Evolutionary conservation across 202 grass and related monocot species (phyloP).

Genomic region (Musa balbisiana): DNA sequence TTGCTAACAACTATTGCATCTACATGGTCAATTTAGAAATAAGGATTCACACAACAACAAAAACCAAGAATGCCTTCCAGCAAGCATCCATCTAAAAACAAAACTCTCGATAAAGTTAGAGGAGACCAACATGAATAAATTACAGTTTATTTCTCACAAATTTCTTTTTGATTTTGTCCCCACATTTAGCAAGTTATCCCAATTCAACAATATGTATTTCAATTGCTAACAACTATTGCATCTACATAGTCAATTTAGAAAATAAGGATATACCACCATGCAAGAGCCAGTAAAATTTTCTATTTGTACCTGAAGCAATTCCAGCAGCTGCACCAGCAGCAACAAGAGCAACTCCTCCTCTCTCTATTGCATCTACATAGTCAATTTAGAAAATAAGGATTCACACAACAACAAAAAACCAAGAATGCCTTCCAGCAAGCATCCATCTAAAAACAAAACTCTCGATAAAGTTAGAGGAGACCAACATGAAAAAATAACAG

Average conservation of each 20-base stretch:
- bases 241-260: background rate
- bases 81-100: no score
- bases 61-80: no score
- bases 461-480: background rate
- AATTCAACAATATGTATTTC: background rate
- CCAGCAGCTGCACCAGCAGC: slow-evolving; percentile 96
- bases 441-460: no score
- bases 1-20: background rate
- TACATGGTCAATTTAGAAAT: background rate
- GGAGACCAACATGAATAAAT: background rate
- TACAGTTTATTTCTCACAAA: background rate
- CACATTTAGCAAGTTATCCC: background rate
- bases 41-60: background rate
- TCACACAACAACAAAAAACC: background rate
- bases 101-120: background rate
- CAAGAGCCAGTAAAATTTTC: background rate
- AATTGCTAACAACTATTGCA: background rate
- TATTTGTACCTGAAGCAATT: slow-evolving; percentile 88
- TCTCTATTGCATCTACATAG: no score
- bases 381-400: no score
- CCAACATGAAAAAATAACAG: background rate
- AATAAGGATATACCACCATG: background rate
- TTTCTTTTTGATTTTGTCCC: background rate
- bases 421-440: no score
- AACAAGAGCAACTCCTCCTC: slow-evolving; percentile 85